Evolutionary conservation across 1,139 yeast species (phyloP).

Genomic region (Taiozyma onychis): DNA sequence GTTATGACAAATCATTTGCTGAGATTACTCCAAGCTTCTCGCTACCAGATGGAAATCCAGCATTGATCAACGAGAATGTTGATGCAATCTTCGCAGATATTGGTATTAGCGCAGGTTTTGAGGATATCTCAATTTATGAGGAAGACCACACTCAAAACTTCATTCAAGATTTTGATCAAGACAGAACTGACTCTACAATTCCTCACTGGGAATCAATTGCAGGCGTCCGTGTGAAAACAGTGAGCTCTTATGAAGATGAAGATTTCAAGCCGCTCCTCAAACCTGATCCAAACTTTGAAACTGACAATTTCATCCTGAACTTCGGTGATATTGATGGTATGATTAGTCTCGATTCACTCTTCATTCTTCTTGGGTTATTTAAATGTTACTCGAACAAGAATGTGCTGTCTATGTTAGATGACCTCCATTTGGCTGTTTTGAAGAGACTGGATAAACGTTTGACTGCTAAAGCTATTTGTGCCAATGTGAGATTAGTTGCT

Average conservation of each 20-base stretch:
- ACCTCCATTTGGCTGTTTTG: constrained; percentile 58
- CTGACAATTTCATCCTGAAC: constrained; percentile 50
- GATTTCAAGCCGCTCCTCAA: constrained; percentile 40
- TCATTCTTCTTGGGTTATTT: constrained; percentile 30
- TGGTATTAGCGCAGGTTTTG: constrained; percentile 4
- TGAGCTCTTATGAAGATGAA: constrained; percentile 34
- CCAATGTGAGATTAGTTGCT: constrained; percentile 46
- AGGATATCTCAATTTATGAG: background rate
- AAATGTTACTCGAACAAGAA: constrained; percentile 28
- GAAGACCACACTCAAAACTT: constrained; percentile 5
- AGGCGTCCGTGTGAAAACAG: constrained; percentile 27
- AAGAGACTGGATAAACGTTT: constrained; percentile 35
- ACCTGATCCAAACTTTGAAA: constrained; percentile 41
- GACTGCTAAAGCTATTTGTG: constrained; percentile 32
- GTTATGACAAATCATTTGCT: constrained; percentile 44
- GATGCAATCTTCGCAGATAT: constrained; percentile 35
- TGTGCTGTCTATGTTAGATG: constrained; percentile 51
- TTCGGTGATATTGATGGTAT: constrained; percentile 40
- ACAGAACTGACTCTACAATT: constrained; percentile 1
- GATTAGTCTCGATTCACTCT: constrained; percentile 35
- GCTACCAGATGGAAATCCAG: constrained; percentile 60
- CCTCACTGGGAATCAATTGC: constrained; percentile 12
- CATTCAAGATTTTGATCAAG: constrained; percentile 15
- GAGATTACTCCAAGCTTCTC: constrained; percentile 58
- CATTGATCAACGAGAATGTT: constrained; percentile 42